Percentiles rank a stretch among this genome's conserved stretches.
These are phyloP conservation scores for Fragilariopsis cylindrus DNA, from an alignment of 108 stramenopile genomes.

Conservation along the genomic window DNA sequence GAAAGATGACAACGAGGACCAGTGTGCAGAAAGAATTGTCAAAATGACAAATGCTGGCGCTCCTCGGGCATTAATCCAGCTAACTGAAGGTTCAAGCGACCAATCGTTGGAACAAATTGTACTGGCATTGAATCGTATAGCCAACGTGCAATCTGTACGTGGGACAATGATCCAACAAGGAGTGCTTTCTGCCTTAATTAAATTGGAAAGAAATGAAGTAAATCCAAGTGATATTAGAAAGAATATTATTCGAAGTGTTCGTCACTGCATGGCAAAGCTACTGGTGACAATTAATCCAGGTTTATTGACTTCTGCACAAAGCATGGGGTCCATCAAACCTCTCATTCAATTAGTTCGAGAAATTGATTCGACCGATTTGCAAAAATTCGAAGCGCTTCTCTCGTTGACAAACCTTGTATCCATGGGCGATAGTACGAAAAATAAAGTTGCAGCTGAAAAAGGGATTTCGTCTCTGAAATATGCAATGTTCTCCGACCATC, in stretches of 20 bases:
- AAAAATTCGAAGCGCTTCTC: slow-evolving; percentile 94
- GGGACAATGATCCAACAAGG: slow-evolving; percentile 96
- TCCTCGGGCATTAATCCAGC: slow-evolving; percentile 79
- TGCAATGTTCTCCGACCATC: slow-evolving; percentile 94
- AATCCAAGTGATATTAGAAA: slow-evolving; percentile 58
- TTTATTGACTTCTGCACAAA: slow-evolving; percentile 86
- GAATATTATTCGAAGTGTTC: slow-evolving; percentile 72
- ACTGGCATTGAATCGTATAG: slow-evolving; percentile 79
- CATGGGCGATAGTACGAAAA: slow-evolving; percentile 87
- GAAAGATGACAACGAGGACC: slow-evolving; percentile 60
- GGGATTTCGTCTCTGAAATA: slow-evolving; percentile 80
- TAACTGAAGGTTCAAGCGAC: slow-evolving; percentile 84
- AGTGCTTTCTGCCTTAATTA: slow-evolving; percentile 78
- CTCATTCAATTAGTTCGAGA: slow-evolving; percentile 87
- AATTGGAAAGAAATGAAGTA: slow-evolving; percentile 68
- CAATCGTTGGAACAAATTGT: slow-evolving; percentile 73
- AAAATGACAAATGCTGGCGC: slow-evolving; percentile 83
- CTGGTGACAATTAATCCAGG: slow-evolving; percentile 95
- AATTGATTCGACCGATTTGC: slow-evolving; percentile 83
- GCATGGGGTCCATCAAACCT: slow-evolving; percentile 86
- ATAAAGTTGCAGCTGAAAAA: slow-evolving; percentile 81
- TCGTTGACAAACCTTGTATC: slow-evolving; percentile 92
- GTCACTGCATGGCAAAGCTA: slow-evolving; percentile 91
- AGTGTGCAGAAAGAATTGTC: slow-evolving; percentile 65
- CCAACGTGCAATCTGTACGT: slow-evolving; percentile 76